Percentiles rank a stretch among this genome's conserved stretches.
phyloP scores from a whole-genome alignment of 345 rosid genomes.

The Trapa incisa region DNA sequence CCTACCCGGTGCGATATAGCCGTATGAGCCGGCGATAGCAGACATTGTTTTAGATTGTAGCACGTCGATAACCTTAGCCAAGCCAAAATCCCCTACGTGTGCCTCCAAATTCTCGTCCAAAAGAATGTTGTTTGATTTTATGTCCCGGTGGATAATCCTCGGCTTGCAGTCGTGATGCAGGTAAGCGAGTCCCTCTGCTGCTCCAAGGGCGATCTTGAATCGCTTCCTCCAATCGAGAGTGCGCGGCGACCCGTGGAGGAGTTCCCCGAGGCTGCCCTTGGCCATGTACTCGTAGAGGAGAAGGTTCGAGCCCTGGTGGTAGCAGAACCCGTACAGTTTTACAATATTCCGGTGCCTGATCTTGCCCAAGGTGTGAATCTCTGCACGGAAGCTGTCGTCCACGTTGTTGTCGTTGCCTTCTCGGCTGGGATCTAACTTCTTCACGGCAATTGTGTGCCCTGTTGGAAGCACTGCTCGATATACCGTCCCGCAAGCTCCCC shows the following conservation, averaged over 20 bases:
- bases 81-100: slow-evolving; percentile 83
- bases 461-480: slow-evolving; percentile 56
- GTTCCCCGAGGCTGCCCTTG: slow-evolving; percentile 54
- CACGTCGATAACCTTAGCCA: slow-evolving; percentile 88
- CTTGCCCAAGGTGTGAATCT: slow-evolving; percentile 70
- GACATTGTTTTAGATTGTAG: slow-evolving; percentile 89
- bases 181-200: slow-evolving; percentile 75
- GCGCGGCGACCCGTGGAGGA: slow-evolving; percentile 43
- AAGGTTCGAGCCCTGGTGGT: slow-evolving; percentile 79
- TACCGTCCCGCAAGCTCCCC: slow-evolving; percentile 88
- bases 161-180: slow-evolving; percentile 89
- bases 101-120: slow-evolving; percentile 81
- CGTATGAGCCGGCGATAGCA: slow-evolving; percentile 90
- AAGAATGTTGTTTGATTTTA: slow-evolving; percentile 68
- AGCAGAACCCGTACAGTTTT: slow-evolving; percentile 70
- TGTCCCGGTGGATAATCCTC: slow-evolving; percentile 81
- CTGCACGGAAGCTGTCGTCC: slow-evolving; percentile 79
- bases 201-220: slow-evolving; percentile 71
- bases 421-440: slow-evolving; percentile 66
- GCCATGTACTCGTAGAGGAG: slow-evolving; percentile 68
- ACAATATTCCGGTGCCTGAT: slow-evolving; percentile 86
- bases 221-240: slow-evolving; percentile 64
- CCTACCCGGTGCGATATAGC: slow-evolving; percentile 89
- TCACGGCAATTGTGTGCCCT: slow-evolving; percentile 62
- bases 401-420: slow-evolving; percentile 47